Percentiles rank a stretch among this genome's conserved stretches.
phyloP scores from a whole-genome alignment of 345 rosid species.

The sweet orange (Citrus sinensis) region DNA sequence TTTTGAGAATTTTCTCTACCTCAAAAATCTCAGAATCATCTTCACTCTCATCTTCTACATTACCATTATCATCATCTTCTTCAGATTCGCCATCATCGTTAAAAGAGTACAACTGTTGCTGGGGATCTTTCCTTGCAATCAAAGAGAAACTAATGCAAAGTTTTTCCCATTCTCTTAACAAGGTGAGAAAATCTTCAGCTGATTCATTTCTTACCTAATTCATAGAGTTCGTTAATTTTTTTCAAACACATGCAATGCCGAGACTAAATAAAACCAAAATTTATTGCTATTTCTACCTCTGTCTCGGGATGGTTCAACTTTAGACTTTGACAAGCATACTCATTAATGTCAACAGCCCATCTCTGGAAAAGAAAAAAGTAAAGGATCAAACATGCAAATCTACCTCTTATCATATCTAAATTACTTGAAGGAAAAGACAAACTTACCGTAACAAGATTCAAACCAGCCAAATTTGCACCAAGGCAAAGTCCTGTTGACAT shows the following conservation, averaged over 20 bases:
- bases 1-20: constrained; percentile 44
- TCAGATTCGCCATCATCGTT: constrained; percentile 20
- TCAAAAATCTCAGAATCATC: constrained; percentile 45
- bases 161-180: constrained; percentile 61
- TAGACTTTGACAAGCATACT: constrained; percentile 54
- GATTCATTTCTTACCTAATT: constrained; percentile 67
- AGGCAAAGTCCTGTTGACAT: constrained; percentile 85
- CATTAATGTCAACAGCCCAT: constrained; percentile 78
- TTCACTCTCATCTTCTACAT: constrained; percentile 13
- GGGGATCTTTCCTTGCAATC: constrained; percentile 15
- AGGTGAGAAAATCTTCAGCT: constrained; percentile 50
- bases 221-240: background rate
- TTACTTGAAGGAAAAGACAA: background rate
- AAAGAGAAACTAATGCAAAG: constrained; percentile 49
- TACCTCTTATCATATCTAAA: background rate
- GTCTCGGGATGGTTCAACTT: constrained; percentile 61
- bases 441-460: constrained; percentile 60
- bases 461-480: constrained; percentile 54
- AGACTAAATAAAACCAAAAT: background rate
- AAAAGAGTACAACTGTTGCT: constrained; percentile 21
- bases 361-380: constrained; percentile 27
- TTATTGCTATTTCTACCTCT: constrained; percentile 25
- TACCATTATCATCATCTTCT: constrained; percentile 20
- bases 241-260: background rate
- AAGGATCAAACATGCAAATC: background rate